A percentile compares a stretch with the other conserved stretches of the same genome.
phyloP scores from a whole-genome alignment of 352 stramenopile species.

The Globisporangium cederbergense region DNA sequence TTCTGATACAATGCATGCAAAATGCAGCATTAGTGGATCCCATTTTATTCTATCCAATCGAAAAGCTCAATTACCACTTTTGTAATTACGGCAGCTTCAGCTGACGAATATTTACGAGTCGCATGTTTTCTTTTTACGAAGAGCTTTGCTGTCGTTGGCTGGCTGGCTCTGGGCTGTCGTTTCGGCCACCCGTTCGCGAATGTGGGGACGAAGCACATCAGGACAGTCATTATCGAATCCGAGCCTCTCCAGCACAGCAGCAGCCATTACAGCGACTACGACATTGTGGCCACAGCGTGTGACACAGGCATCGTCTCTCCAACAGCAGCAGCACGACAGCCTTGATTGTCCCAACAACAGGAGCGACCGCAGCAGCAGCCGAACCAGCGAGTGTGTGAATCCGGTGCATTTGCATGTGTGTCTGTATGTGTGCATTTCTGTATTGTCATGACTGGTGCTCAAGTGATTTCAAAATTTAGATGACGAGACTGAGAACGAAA shows the following conservation, averaged over 20 bases:
- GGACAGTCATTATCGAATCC: conserved; percentile 7
- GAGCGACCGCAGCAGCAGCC: conserved; percentile 7
- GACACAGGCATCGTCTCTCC: neutral
- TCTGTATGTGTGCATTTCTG: conserved; percentile 3
- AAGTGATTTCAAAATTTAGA: conserved; percentile 89
- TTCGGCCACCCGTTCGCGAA: conserved; percentile 10
- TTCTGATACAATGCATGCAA: no score
- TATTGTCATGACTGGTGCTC: conserved; percentile 29
- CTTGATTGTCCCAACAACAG: neutral
- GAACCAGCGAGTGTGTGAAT: neutral
- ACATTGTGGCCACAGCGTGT: no score
- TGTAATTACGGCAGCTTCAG: neutral
- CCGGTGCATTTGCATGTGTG: neutral
- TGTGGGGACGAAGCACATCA: neutral
- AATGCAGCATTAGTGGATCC: no score
- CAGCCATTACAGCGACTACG: neutral
- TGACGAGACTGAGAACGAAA: conserved; percentile 88
- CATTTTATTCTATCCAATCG: neutral
- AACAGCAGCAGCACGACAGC: neutral
- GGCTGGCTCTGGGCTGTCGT: conserved; percentile 10
- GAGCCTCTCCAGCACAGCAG: conserved; percentile 10
- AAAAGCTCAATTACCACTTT: neutral
- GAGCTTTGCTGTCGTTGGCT: neutral
- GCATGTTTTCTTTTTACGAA: conserved; percentile 9
- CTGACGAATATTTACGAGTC: neutral